Percentiles rank a stretch among this genome's conserved stretches.
Conservation (phyloP, 331 rosid genomes). For the Malus hybrid region DNA sequence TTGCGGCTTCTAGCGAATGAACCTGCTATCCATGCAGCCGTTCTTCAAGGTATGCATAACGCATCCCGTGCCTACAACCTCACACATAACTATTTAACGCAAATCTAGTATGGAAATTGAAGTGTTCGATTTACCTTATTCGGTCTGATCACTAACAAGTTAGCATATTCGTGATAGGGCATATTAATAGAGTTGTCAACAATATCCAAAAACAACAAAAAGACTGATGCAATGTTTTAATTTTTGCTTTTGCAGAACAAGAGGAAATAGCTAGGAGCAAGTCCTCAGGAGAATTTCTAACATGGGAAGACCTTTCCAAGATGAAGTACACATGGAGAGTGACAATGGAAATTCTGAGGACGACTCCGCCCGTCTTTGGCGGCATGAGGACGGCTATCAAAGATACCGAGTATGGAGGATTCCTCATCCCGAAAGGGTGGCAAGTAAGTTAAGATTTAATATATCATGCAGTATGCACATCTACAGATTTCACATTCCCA, state of each 20-base stretch:
- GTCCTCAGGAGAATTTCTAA: conserved; percentile 38
- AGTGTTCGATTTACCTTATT: background rate
- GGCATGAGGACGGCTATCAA: conserved; percentile 35
- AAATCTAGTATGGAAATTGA: background rate
- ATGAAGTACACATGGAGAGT: conserved; percentile 88
- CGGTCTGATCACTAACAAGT: background rate
- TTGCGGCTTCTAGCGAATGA: conserved; percentile 42
- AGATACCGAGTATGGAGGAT: conserved; percentile 61
- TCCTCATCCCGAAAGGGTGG: conserved; percentile 79
- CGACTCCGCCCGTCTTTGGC: conserved; percentile 59
- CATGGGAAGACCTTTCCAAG: conserved; percentile 71
- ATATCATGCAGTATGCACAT: too few species aligned
- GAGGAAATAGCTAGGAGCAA: conserved; percentile 55
- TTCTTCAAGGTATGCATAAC: conserved; percentile 55
- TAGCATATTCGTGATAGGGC: background rate
- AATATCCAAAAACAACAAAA: too few species aligned
- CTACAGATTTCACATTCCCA: background rate
- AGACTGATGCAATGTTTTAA: background rate
- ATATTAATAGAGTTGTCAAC: too few species aligned
- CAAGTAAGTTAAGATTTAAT: conserved; percentile 40
- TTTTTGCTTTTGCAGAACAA: conserved; percentile 40
- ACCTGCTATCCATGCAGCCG: conserved; percentile 39
- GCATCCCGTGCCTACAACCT: background rate
- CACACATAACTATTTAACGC: background rate
- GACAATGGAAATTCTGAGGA: conserved; percentile 59